phyloP scores from a whole-genome alignment of 169 alveolate species.

The Plasmodium coatneyi region DNA sequence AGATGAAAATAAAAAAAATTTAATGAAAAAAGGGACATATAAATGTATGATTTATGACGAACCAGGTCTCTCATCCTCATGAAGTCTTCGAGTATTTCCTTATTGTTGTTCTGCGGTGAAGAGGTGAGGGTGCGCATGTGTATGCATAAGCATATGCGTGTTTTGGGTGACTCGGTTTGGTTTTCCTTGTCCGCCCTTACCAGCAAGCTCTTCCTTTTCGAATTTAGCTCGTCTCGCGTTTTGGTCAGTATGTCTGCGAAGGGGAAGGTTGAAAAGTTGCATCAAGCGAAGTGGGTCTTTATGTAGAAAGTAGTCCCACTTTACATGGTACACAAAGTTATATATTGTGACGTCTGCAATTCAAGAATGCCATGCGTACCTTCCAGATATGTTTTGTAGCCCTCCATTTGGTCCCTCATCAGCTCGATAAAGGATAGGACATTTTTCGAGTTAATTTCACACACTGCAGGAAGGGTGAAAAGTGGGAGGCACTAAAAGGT shows the following conservation, averaged over 20 bases:
- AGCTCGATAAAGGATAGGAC: constrained; percentile 10
- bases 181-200: background rate
- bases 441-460: constrained; percentile 53
- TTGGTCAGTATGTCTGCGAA: constrained; percentile 38
- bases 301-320: background rate
- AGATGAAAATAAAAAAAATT: background rate
- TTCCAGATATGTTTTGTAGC: constrained; percentile 48
- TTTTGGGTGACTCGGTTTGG: background rate
- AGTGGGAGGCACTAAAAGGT: background rate
- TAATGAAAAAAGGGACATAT: background rate
- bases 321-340: background rate
- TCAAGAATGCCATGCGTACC: background rate
- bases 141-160: background rate
- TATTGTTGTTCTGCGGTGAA: constrained; percentile 20
- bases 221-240: constrained; percentile 47
- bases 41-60: background rate
- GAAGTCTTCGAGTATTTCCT: constrained; percentile 47
- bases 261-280: background rate
- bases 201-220: constrained; percentile 31
- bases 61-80: constrained; percentile 60
- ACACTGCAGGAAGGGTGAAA: constrained; percentile 11
- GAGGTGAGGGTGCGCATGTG: background rate
- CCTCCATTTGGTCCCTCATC: constrained; percentile 60
- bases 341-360: background rate
- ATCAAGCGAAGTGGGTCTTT: background rate